phyloP scores from a whole-genome alignment of 2,329 filamentous ascomycete species.

The Cladophialophora immunda region DNA sequence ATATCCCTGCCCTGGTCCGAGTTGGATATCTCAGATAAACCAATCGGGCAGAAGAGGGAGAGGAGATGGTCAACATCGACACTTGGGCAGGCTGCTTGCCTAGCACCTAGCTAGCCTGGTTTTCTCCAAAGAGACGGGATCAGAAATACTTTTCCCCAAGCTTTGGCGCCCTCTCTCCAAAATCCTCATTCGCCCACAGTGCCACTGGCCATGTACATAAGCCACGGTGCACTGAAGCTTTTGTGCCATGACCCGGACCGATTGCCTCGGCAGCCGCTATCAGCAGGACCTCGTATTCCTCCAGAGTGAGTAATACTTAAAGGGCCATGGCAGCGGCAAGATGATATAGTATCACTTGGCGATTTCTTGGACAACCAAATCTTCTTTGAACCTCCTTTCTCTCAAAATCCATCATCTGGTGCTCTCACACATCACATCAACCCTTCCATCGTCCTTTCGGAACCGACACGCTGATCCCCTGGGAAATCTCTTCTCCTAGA shows the following conservation, averaged over 20 bases:
- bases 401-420: neutral
- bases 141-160: neutral
- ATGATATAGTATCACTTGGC: neutral
- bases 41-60: neutral
- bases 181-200: neutral
- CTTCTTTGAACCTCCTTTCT: conserved; percentile 2
- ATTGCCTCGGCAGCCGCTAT: neutral
- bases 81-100: too few species aligned
- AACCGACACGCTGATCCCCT: neutral
- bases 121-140: neutral
- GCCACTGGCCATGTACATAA: neutral
- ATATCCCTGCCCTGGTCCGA: neutral
- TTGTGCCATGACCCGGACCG: neutral
- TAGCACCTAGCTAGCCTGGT: neutral
- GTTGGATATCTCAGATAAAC: neutral
- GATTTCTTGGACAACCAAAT: neutral
- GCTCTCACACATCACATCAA: neutral
- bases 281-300: neutral
- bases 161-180: neutral
- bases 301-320: neutral
- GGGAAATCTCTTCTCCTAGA: neutral
- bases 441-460: neutral
- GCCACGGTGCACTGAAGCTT: neutral
- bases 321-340: neutral
- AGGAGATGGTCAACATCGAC: neutral